Conservation (phyloP, 768 basidiomycete species). For the Pleurotus salmoneostramineus region DNA sequence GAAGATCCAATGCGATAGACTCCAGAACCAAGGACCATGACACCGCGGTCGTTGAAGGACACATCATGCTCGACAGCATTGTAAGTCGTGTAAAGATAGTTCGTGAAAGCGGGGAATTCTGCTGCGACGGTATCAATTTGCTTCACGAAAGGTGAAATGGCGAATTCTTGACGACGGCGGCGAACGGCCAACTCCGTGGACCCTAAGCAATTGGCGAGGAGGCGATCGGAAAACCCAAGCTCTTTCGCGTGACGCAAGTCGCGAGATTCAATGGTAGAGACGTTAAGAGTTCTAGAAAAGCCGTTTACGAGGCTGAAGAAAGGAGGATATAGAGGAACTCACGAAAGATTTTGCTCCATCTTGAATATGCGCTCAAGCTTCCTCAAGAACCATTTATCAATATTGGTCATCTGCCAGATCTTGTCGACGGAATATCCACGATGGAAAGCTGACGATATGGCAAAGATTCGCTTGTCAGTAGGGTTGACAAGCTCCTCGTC, state of each 20-base stretch:
- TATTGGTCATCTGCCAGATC: conserved; percentile 96
- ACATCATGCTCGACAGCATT: conserved; percentile 95
- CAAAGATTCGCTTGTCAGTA: conserved; percentile 96
- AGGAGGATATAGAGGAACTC: conserved; percentile 21
- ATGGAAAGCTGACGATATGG: conserved; percentile 91
- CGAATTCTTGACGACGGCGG: conserved; percentile 78
- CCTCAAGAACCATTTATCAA: conserved; percentile 98
- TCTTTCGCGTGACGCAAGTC: conserved; percentile 84
- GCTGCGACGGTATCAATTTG: conserved; percentile 99
- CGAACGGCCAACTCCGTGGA: conserved; percentile 95
- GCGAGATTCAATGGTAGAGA: conserved; percentile 57
- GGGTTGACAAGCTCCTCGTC: conserved; percentile 93
- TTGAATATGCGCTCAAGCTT: conserved; percentile 80
- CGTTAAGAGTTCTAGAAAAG: conserved; percentile 49
- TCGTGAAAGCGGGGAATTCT: conserved; percentile 97
- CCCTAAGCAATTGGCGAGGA: conserved; percentile 77
- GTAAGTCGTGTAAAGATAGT: conserved; percentile 98
- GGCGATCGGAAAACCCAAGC: conserved; percentile 92
- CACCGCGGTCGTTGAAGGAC: conserved; percentile 83
- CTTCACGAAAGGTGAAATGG: conserved; percentile 89
- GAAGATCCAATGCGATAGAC: conserved; percentile 99
- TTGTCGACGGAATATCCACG: conserved; percentile 92
- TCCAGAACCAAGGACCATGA: conserved; percentile 97
- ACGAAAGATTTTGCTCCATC: conserved; percentile 79
- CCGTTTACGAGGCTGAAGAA: neutral